phyloP scores from a whole-genome alignment of 2,329 filamentous ascomycete genomes.

The Dactylellina drechsleri region DNA sequence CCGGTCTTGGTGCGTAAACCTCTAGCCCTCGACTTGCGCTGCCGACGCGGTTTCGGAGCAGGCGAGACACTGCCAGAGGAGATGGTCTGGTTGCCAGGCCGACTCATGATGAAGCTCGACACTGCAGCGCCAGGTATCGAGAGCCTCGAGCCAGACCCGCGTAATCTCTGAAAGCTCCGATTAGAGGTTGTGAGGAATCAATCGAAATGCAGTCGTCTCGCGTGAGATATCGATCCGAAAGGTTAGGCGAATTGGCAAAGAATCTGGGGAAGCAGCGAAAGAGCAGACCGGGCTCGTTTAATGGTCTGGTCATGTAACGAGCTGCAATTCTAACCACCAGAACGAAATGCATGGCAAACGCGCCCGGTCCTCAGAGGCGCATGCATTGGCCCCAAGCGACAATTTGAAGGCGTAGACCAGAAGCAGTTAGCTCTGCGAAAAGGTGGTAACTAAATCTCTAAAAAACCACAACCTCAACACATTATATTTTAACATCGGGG shows the following conservation, averaged over 20 bases:
- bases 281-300: constrained; percentile 46
- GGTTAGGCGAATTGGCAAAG: constrained; percentile 49
- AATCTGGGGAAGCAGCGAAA: constrained; percentile 47
- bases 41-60: constrained; percentile 52
- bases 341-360: constrained; percentile 21
- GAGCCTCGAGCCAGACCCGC: constrained; percentile 2
- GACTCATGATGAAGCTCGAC: constrained; percentile 31
- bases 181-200: constrained; percentile 24
- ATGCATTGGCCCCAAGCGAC: background rate
- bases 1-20: constrained; percentile 64
- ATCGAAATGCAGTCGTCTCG: constrained; percentile 41
- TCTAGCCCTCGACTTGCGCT: constrained; percentile 63
- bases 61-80: constrained; percentile 49
- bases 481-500: too few species aligned
- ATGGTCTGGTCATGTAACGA: constrained; percentile 46
- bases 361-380: constrained; percentile 2
- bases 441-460: too few species aligned
- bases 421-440: constrained; percentile 5
- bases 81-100: constrained; percentile 19
- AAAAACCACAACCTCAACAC: too few species aligned
- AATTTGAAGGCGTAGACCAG: background rate
- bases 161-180: background rate
- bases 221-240: constrained; percentile 22
- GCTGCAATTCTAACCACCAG: constrained; percentile 35
- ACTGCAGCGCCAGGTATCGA: constrained; percentile 16